Evolutionary conservation across 2,329 filamentous ascomycete genomes (phyloP), one percentile per base, ranked within the genome.

Genomic region (Cercospora zeina): DNA sequence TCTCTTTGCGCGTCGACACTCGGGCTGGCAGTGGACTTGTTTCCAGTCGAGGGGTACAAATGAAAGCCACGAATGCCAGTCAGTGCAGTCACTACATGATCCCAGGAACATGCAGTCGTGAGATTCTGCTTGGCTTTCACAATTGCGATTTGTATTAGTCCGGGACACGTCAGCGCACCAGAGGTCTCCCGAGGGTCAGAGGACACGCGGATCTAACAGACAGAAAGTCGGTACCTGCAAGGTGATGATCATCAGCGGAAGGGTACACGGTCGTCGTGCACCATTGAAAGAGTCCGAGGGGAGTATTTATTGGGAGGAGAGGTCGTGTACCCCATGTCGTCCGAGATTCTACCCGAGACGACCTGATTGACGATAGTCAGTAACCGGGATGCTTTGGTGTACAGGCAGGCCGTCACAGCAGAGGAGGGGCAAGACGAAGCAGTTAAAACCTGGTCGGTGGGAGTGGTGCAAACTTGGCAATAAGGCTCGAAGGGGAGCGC

Each of bases 281-380:
- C 49, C 27, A 13, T 33, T 34, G 49, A 53, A n/a, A 33, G 49
- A 53, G 49, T 53, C 49, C 49, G 49, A 53, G 49, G 24, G 21
- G 13, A n/a, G 11, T 21, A 27, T 49, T 21, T 7, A 19, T 30
- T 49, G 14, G 19, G 21, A 49, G 21, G 49, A 21, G 37, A 30
- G 45, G 37, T 58, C 31, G 27, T 47, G 21, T n/a, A 58, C 39
- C 55, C 55, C 27, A n/a, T 58, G 55, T 50, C 39, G 11, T 49
- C 55, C 55, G 55, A 49, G 49, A 16, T 50, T 58, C 39, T 21
- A 16, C 36, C 55, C 27, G 30, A 24, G 39, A 8, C 27, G 34
- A 30, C n/a, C 55, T 39, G 49, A 58, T 58, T 58, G 55, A n/a
- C 55, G 34, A 42, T 58, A 58, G 55, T 58, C 39, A 51, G 49